Evolutionary conservation across 345 rosid genomes (phyloP), one percentile per base, ranked within the genome.

Genomic region (Populus ilicifolia): DNA sequence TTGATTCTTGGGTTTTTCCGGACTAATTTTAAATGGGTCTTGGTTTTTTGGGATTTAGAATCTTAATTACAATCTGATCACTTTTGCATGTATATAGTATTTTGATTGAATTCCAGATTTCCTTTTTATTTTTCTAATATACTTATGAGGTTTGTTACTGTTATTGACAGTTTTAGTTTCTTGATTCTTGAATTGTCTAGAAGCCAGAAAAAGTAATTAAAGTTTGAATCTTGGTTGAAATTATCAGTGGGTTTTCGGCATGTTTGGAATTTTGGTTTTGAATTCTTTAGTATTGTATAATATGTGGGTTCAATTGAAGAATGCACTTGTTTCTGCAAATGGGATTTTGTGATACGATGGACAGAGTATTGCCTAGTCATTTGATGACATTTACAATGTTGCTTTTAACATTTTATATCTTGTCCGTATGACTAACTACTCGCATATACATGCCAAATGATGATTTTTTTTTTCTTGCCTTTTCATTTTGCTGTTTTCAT

Each of bases 11-110:
- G 21, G 25, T 70, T 39, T 27, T 56, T 14, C 20, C 50, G 67
- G 39, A 59, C 16, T 18, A 23, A 39, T 77, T 25, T 38, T 62
- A 43, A 56, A 67, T 78, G 65, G 70, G 44, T 75, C 61, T 30
- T 29, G 54, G 9, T 12, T 61, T 9, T 30, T 39, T 20, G 70
- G 50, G 62, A 13, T 48, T 66, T 48, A 63, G 63, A 61, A 41
- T 63, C 12, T 20, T 63, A n/a, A 29, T 63, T 6, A n/a, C 63
- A 56, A 8, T 56, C 63, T 56, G 11, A n/a, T 74, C 33, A 18
- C 21, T 16, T 5, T n/a, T 44, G 21, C 25, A 23, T 50, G 59
- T 64, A n/a, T 64, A 14, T 18, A 20, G 50, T 67, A 52, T 38
- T 56, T 35, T 29, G 52, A 46, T 21, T 66, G 46, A 50, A 20